Evolutionary conservation across 805 yeast genomes (phyloP).

Genomic region (Candida nitratophila): DNA sequence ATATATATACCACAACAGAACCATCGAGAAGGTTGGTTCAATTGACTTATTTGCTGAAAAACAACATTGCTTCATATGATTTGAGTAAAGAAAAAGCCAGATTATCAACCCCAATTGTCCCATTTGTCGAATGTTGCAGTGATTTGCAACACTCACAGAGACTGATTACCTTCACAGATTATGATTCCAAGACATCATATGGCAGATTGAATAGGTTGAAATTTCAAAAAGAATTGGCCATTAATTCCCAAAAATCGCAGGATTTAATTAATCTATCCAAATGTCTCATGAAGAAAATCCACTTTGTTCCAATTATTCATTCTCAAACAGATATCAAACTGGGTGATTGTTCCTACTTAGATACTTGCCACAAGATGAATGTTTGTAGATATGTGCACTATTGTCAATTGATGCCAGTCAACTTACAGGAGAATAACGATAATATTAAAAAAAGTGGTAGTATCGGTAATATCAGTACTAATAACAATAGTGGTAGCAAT

Average conservation of each 20-base stretch:
- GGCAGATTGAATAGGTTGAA: conserved; percentile 22
- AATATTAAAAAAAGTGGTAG: not conserved
- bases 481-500: conserved; percentile 4
- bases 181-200: conserved; percentile 19
- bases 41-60: conserved; percentile 16
- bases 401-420: conserved; percentile 38
- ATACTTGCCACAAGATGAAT: conserved; percentile 83
- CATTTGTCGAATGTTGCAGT: conserved; percentile 47
- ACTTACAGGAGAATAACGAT: conserved; percentile 4
- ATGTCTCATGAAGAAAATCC: conserved; percentile 33
- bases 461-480: not conserved
- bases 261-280: conserved; percentile 14
- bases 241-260: not conserved
- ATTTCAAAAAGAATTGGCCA: conserved; percentile 10
- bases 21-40: conserved; percentile 18
- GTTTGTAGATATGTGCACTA: conserved; percentile 82
- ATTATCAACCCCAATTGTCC: conserved; percentile 29
- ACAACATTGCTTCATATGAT: conserved; percentile 29
- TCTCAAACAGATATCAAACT: conserved; percentile 58
- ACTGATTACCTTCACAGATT: conserved; percentile 14
- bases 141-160: conserved; percentile 28
- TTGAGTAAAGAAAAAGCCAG: conserved; percentile 34
- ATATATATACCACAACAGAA: conserved; percentile 16
- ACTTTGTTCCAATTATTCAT: conserved; percentile 48
- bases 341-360: conserved; percentile 92